phyloP scores from a whole-genome alignment of 768 basidiomycete genomes.

The Lepiota brunneoincarnata region DNA sequence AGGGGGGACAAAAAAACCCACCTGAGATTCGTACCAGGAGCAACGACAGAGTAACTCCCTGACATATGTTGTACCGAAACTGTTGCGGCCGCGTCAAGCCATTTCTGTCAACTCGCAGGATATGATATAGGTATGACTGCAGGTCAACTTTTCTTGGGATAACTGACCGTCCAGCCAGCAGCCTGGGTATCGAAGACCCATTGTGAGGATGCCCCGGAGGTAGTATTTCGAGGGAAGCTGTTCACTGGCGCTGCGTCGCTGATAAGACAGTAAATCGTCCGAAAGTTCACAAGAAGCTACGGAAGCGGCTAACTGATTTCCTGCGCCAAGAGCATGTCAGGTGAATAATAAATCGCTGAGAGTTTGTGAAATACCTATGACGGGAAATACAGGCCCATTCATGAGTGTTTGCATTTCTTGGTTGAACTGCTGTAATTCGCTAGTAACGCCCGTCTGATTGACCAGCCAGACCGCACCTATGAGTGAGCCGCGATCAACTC shows the following conservation, averaged over 20 bases:
- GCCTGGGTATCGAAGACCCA: conserved; percentile 58
- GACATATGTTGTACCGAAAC: conserved; percentile 43
- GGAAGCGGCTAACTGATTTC: conserved; percentile 42
- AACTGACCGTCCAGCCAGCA: conserved; percentile 44
- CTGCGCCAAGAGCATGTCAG: conserved; percentile 19
- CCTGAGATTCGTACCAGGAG: conserved; percentile 49
- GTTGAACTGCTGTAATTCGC: conserved; percentile 43
- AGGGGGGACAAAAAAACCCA: conserved; percentile 15
- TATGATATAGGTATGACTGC: neutral
- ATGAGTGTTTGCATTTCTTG: conserved; percentile 40
- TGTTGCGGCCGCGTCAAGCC: conserved; percentile 43
- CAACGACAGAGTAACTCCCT: conserved; percentile 52
- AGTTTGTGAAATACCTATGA: conserved; percentile 35
- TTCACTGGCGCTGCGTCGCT: conserved; percentile 62
- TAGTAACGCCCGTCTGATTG: conserved; percentile 38
- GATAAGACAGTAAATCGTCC: neutral
- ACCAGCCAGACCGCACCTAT: neutral
- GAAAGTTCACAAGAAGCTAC: neutral
- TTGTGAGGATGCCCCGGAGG: conserved; percentile 35
- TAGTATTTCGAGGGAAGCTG: conserved; percentile 51
- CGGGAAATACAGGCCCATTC: conserved; percentile 42
- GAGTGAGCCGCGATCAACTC: neutral
- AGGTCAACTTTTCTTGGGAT: neutral
- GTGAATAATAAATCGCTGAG: neutral
- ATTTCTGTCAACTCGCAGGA: conserved; percentile 28